Evolutionary conservation across 345 rosid genomes (phyloP), one percentile per base, ranked within the genome.

Genomic region (Gossypium sturtianum): DNA sequence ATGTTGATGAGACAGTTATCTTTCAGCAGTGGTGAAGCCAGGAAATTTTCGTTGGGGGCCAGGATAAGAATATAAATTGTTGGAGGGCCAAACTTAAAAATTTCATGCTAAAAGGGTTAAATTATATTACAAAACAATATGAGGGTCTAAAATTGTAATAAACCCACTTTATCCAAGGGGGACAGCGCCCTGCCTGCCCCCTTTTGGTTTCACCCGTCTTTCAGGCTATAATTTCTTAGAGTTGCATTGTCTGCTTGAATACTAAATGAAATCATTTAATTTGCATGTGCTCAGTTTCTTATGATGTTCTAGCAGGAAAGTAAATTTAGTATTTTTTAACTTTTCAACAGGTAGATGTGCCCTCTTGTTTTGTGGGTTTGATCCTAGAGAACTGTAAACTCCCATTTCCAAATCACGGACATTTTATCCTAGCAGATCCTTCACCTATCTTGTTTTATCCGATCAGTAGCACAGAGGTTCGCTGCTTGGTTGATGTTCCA

Each of bases 361-460:
- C 86, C 57, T 86, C 89, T 9, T 79, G 71, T 51, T 86, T 86
- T 2, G 88, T 86, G 12, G 89, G 89, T 65, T 71, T 86, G 4
- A 78, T 86, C 58, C 62, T 86, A 38, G 86, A 86, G 83, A 86
- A 86, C 53, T 83, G 85, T n/a, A 44, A 84, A 5, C 89, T 86
- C 57, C 85, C 88, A 0, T 84, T 77, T 78, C 66, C 79, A 2
- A 86, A 86, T 61, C 86, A 86, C 6, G 89, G 88, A 29, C 89
- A 84, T 25, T 86, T 86, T 17, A 82, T 86, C 71, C 83, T 84
- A 4, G 89, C 82, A 2, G 86, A 86, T 76, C 89, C 88, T 9
- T 86, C 88, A 2, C 89, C 89, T 4, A 83, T 86, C 72, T 53
- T 86, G 22, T 83, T 86, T 73, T 86, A 86, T 81, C 86, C 88